Conservation (phyloP, 176 grass and related monocot species). For the Oryza officinalis region DNA sequence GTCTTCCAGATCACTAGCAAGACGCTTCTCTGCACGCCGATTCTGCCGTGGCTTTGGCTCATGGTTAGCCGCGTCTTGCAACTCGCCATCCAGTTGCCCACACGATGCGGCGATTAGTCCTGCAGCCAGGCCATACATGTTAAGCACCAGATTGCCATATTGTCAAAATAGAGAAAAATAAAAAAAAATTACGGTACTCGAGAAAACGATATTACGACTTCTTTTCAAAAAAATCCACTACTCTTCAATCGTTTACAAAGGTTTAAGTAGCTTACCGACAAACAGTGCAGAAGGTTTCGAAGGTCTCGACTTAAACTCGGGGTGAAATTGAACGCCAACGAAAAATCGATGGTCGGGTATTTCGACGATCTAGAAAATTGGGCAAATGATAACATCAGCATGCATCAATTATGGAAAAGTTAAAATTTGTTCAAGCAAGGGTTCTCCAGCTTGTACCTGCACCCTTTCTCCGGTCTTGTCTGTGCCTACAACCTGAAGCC, state of each 20-base stretch:
- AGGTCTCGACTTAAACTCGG: slow-evolving; percentile 11
- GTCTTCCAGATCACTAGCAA: neutral
- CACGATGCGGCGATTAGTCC: neutral
- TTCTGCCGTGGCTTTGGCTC: neutral
- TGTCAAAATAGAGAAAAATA: too few species aligned
- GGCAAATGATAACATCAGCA: neutral
- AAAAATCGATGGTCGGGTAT: neutral
- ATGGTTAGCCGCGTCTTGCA: neutral
- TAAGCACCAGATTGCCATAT: too few species aligned
- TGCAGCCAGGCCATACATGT: neutral
- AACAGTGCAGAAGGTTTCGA: neutral
- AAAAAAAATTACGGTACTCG: too few species aligned
- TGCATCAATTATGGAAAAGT: neutral
- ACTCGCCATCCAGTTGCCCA: neutral
- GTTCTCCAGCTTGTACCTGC: slow-evolving; percentile 41
- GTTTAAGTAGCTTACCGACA: neutral
- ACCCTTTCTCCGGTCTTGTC: slow-evolving; percentile 61
- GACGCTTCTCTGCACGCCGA: neutral
- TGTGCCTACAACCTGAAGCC: slow-evolving; percentile 73
- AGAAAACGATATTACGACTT: too few species aligned
- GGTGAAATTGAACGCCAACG: slow-evolving; percentile 5
- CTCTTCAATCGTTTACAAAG: too few species aligned
- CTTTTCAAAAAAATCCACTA: too few species aligned
- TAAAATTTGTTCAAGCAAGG: too few species aligned
- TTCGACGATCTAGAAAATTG: neutral